Evolutionary conservation across 257 asterid species (phyloP).

Genomic region (Petrea volubilis): DNA sequence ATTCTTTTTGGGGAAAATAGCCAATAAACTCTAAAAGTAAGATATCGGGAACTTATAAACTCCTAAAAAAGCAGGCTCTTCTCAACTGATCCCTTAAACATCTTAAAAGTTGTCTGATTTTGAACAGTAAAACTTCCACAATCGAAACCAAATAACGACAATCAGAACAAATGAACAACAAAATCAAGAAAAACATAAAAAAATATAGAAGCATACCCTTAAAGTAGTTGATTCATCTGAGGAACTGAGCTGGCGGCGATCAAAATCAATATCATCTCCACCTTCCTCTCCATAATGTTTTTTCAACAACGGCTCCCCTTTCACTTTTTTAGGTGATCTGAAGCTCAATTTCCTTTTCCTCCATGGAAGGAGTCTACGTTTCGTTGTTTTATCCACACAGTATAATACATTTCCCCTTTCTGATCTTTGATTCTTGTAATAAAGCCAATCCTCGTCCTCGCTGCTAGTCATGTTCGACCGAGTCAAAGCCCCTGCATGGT

Average conservation of each 20-base stretch:
- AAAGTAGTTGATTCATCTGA: conserved; percentile 62
- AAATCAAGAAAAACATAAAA: neutral
- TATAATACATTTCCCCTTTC: conserved; percentile 23
- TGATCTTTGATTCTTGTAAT: conserved; percentile 37
- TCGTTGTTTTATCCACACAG: conserved; percentile 22
- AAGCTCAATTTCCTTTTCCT: conserved; percentile 72
- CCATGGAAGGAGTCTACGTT: conserved; percentile 72
- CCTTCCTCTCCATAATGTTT: conserved; percentile 77
- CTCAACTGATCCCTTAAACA: too few species aligned
- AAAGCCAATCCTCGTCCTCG: conserved; percentile 68
- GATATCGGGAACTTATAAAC: too few species aligned
- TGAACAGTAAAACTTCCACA: neutral
- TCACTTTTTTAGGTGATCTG: conserved; percentile 59
- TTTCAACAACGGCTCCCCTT: conserved; percentile 79
- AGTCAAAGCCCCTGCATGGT: conserved; percentile 52
- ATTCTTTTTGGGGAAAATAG: too few species aligned
- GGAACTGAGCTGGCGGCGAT: conserved; percentile 80
- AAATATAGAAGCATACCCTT: conserved; percentile 34
- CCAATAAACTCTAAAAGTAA: too few species aligned
- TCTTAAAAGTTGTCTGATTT: too few species aligned
- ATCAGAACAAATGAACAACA: neutral
- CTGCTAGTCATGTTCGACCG: conserved; percentile 47
- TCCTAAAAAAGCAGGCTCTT: too few species aligned
- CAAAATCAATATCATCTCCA: conserved; percentile 90
- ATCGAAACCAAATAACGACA: neutral